Conservation (phyloP, 2,329 filamentous ascomycete genomes). For the Aspergillus vadensis region DNA sequence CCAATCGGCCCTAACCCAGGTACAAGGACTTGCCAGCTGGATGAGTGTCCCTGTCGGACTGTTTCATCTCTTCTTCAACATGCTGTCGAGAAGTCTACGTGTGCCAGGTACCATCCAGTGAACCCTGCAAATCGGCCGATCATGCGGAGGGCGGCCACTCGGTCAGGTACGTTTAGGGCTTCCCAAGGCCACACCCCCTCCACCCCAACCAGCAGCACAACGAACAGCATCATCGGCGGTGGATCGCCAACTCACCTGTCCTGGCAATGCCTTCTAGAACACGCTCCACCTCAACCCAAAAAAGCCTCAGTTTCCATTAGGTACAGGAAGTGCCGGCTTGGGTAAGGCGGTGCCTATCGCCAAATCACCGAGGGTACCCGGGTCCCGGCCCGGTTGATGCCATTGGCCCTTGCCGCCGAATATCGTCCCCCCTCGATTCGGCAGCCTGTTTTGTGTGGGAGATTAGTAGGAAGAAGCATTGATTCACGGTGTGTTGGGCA, state of each 20-base stretch:
- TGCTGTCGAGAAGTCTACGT: background rate
- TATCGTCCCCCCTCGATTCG: background rate
- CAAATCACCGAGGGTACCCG: conserved; percentile 20
- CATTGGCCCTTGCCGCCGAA: conserved; percentile 20
- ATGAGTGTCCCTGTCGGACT: background rate
- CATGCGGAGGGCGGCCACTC: background rate
- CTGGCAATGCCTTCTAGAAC: conserved; percentile 15
- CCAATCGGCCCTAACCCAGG: no score
- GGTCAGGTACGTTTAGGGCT: background rate
- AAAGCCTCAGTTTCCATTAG: conserved; percentile 18
- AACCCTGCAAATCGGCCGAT: background rate
- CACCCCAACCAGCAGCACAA: background rate
- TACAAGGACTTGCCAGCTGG: background rate
- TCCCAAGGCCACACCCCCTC: background rate
- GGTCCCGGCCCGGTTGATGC: conserved; percentile 19
- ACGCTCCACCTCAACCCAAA: conserved; percentile 10
- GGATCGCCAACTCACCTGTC: conserved; percentile 3
- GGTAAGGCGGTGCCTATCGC: conserved; percentile 14
- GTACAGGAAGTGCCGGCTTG: conserved; percentile 10
- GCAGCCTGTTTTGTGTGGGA: background rate
- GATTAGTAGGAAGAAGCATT: no score
- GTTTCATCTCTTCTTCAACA: background rate
- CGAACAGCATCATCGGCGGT: background rate
- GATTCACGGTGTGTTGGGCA: conserved; percentile 1
- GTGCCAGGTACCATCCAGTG: background rate